Evolutionary conservation across 2,329 filamentous ascomycete species (phyloP).

Genomic region (Huntiella savannae): DNA sequence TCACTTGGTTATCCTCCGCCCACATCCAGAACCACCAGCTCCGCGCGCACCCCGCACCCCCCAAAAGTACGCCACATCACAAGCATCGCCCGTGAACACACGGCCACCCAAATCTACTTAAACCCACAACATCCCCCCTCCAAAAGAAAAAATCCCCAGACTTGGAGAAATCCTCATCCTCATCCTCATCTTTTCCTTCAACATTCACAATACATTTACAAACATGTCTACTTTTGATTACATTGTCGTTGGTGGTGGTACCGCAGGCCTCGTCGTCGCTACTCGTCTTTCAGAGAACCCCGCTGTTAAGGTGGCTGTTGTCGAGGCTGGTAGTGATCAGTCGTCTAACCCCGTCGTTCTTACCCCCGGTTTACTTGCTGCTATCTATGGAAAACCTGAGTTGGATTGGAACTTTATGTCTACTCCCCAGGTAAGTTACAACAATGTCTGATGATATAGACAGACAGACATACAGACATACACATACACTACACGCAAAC

Average conservation of each 20-base stretch:
- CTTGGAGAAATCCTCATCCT: neutral
- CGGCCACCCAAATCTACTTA: neutral
- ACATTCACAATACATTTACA: neutral
- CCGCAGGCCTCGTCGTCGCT: conserved; percentile 18
- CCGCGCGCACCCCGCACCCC: too few species aligned
- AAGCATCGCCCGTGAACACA: neutral
- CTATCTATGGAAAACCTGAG: conserved; percentile 10
- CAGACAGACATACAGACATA: neutral
- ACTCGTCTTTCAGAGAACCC: conserved; percentile 17
- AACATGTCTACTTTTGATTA: conserved; percentile 14
- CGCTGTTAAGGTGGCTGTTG: conserved; percentile 9
- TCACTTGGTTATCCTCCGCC: too few species aligned
- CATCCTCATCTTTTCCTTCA: neutral
- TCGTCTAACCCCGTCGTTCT: conserved; percentile 11
- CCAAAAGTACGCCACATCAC: too few species aligned
- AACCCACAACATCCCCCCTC: neutral
- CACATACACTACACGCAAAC: neutral
- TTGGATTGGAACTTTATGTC: conserved; percentile 12
- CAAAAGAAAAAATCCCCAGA: neutral
- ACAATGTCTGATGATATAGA: neutral
- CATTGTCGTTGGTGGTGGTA: conserved; percentile 18
- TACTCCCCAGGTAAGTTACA: conserved; percentile 7
- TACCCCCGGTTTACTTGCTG: conserved; percentile 7
- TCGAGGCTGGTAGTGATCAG: conserved; percentile 11
- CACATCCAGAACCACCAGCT: too few species aligned